Base-by-base conservation (phyloP, 2,329 filamentous ascomycete species). In the Aspergillus sp. region DNA sequence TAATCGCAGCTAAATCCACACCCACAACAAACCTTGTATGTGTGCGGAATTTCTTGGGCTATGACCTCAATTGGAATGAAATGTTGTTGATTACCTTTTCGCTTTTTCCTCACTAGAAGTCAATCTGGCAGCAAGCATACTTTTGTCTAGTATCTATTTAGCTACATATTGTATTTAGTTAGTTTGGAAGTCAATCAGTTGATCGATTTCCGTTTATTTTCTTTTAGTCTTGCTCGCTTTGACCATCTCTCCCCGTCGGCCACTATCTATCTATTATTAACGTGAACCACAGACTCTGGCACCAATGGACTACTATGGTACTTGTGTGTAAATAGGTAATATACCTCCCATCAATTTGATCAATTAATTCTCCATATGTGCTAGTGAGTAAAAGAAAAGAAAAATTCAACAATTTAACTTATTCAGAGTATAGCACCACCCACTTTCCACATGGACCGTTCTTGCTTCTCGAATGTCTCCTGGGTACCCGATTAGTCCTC, bases 391-490 rank as follows among this genome's bases (percentile, higher is more conserved):
- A 36, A 36, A 36, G 32, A 13, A 36, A 36, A 36, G 12, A 32
- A 32, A 36, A 36, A 36, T 1, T n/a, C 25, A 30, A 28, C 25
- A 8, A 50, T 17, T 30, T 30, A 10, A 30, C 15, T 30, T 49
- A 23, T 54, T 36, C 36, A 54, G 52, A 43, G 38, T 43, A 25
- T 54, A 39, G 38, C 41, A 47, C 23, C 52, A 47, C 36, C 52
- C 52, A 55, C 52, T 32, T 32, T 4, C 52, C 52, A 55, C 53
- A 55, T 47, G 53, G 53, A 28, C 13, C 19, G 12, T 55, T 55
- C 45, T 17, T 47, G 39, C 28, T 55, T 55, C 39, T 55, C 53
- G 53, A 55, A 55, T 55, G 39, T 17, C 32, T 36, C n/a, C 53
- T 21, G 39, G 9, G 45, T 32, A 8, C 39, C 39, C 43, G 39